A percentile compares a stretch with the other conserved stretches of the same genome.
phyloP scores from a whole-genome alignment of 768 basidiomycete genomes.

The Psilocybe cubensis region DNA sequence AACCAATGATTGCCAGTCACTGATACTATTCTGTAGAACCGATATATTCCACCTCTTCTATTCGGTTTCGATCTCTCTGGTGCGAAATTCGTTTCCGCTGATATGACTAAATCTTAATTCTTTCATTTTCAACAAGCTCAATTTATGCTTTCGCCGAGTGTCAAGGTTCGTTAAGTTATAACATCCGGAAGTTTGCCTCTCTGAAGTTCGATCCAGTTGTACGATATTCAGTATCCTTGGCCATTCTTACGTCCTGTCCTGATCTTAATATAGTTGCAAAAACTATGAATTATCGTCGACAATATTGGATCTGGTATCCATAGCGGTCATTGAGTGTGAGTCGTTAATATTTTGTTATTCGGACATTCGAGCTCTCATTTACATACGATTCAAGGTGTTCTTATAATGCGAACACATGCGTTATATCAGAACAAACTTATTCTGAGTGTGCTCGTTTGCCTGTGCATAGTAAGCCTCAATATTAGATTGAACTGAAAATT shows the following conservation, averaged over 20 bases:
- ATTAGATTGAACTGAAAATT: not conserved
- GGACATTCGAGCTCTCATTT: not conserved
- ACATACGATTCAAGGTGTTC: constrained; percentile 15
- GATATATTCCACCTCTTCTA: constrained; percentile 23
- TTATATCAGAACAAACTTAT: constrained; percentile 24
- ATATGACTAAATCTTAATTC: not conserved
- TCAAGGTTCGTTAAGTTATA: constrained; percentile 16
- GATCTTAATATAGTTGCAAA: constrained; percentile 20
- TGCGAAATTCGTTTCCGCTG: not conserved
- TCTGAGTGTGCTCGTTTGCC: constrained; percentile 11
- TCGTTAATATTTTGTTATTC: not conserved
- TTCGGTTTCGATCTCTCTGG: constrained; percentile 24
- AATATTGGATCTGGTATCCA: constrained; percentile 24
- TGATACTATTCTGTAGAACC: constrained; percentile 16
- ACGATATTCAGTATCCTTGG: not conserved
- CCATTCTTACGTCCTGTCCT: not conserved
- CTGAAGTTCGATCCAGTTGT: constrained; percentile 13
- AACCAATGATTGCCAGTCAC: not conserved
- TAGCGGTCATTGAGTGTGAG: constrained; percentile 26
- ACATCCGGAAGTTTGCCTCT: not conserved
- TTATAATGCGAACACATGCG: constrained; percentile 31
- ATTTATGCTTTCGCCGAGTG: constrained; percentile 20
- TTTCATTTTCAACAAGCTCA: constrained; percentile 15
- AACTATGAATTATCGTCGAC: constrained; percentile 24
- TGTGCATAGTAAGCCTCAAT: constrained; percentile 20